phyloP scores from a whole-genome alignment of 2,329 filamentous ascomycete species.

The Penicillium sumatraense region DNA sequence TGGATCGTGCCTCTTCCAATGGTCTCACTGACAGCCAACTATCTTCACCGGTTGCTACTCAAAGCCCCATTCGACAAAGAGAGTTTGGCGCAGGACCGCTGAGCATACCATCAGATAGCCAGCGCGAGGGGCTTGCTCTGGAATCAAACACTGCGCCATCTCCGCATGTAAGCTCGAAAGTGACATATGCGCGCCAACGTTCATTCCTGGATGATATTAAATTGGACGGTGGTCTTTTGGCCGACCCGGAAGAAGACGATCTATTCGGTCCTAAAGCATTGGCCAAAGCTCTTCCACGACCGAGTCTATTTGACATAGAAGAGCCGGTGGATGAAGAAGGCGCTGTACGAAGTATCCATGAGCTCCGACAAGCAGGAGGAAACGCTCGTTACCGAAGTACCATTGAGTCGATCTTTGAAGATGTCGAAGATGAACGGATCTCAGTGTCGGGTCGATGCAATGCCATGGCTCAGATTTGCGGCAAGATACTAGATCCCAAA shows the following conservation, averaged over 20 bases:
- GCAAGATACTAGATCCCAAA: conserved; percentile 53
- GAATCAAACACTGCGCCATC: conserved; percentile 19
- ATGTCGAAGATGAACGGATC: conserved; percentile 56
- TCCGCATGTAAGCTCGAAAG: conserved; percentile 44
- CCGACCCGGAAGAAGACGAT: conserved; percentile 6
- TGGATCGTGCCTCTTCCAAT: conserved; percentile 11
- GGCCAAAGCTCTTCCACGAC: conserved; percentile 10
- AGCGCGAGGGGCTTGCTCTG: conserved; percentile 8
- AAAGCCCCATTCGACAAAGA: conserved; percentile 10
- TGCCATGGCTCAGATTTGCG: conserved; percentile 60
- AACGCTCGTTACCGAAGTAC: conserved; percentile 62
- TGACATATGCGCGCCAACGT: conserved; percentile 64
- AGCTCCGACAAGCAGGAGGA: conserved; percentile 62
- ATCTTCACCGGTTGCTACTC: conserved; percentile 6
- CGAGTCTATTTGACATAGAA: conserved; percentile 43
- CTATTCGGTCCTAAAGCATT: conserved; percentile 7
- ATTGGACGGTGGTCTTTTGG: conserved; percentile 16
- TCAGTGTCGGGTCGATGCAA: conserved; percentile 55
- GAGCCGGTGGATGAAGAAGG: conserved; percentile 52
- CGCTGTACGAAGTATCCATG: conserved; percentile 62
- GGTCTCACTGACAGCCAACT: conserved; percentile 13
- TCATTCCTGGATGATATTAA: conserved; percentile 62
- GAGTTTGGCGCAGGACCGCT: neutral
- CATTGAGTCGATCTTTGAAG: conserved; percentile 61
- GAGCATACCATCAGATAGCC: conserved; percentile 6